phyloP scores from a whole-genome alignment of 192 early-diverging fungal species.

The Podila verticillata region DNA sequence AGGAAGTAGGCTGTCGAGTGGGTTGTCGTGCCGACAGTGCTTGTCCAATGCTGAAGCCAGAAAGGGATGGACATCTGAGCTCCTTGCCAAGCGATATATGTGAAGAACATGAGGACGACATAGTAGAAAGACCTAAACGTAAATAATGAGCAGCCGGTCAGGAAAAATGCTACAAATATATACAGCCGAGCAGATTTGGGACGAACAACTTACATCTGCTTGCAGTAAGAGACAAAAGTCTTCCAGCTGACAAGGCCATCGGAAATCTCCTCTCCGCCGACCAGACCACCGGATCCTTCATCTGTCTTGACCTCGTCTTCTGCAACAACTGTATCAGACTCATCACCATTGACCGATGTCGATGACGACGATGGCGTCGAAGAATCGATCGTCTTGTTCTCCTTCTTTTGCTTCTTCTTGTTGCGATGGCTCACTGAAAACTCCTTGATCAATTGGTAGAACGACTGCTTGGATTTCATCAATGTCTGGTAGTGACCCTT shows the following conservation, averaged over 20 bases:
- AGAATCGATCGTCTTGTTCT: no score
- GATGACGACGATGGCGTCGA: constrained; percentile 30
- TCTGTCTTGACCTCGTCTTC: constrained; percentile 45
- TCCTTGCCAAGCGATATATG: constrained; percentile 13
- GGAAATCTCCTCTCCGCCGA: constrained; percentile 83
- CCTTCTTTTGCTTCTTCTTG: no score
- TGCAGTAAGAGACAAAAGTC: constrained; percentile 81
- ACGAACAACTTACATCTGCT: constrained; percentile 57
- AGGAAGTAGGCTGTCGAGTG: constrained; percentile 18
- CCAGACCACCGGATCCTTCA: constrained; percentile 60
- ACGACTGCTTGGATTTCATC: constrained; percentile 62
- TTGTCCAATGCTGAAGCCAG: constrained; percentile 27
- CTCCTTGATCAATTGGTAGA: constrained; percentile 76
- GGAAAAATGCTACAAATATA: background rate
- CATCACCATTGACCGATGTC: constrained; percentile 16
- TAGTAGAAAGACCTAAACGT: constrained; percentile 13
- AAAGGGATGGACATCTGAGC: constrained; percentile 17
- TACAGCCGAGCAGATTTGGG: no score
- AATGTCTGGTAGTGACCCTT: constrained; percentile 71
- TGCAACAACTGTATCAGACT: constrained; percentile 31
- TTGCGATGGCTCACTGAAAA: constrained; percentile 43
- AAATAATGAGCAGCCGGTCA: no score
- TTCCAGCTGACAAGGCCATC: constrained; percentile 75
- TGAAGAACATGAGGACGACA: background rate
- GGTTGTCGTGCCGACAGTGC: background rate